These are phyloP conservation scores for Austroboletus rostrupii DNA, from an alignment of 1,284 basidiomycete species.

Conservation along the genomic window DNA sequence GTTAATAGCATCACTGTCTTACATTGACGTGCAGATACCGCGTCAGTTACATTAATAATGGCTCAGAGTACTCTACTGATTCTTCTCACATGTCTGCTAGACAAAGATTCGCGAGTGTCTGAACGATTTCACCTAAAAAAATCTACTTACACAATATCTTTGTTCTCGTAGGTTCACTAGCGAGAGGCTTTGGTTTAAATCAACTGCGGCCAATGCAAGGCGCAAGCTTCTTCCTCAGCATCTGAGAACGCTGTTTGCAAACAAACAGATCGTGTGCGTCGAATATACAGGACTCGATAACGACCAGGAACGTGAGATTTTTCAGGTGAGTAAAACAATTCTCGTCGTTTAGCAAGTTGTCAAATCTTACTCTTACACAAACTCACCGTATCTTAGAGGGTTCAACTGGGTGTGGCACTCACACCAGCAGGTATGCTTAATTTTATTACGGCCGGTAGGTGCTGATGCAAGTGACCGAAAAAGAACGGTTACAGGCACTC, in stretches of 20 bases:
- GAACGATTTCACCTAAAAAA: neutral
- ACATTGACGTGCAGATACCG: conserved; percentile 26
- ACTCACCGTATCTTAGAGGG: conserved; percentile 33
- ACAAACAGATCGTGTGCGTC: conserved; percentile 49
- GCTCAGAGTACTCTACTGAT: conserved; percentile 5
- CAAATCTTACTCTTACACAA: conserved; percentile 2
- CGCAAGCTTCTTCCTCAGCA: conserved; percentile 29
- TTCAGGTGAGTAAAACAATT: conserved; percentile 26
- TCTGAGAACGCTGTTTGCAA: conserved; percentile 33
- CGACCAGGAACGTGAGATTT: conserved; percentile 35
- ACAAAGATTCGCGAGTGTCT: conserved; percentile 39
- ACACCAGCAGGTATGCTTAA: conserved; percentile 41
- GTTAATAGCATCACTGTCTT: neutral
- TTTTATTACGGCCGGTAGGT: neutral
- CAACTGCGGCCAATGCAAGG: conserved; percentile 12
- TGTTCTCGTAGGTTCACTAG: conserved; percentile 28
- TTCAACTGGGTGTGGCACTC: conserved; percentile 35
- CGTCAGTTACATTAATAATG: conserved; percentile 26
- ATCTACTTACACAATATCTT: neutral
- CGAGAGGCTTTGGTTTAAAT: conserved; percentile 40
- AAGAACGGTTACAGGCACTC: conserved; percentile 47
- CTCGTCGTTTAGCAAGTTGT: neutral
- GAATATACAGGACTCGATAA: conserved; percentile 41
- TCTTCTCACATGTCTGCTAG: conserved; percentile 16
- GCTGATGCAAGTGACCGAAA: conserved; percentile 1